Base-by-base conservation (phyloP, 371 early-diverging fungal genomes). In the Mucor ambiguus region DNA sequence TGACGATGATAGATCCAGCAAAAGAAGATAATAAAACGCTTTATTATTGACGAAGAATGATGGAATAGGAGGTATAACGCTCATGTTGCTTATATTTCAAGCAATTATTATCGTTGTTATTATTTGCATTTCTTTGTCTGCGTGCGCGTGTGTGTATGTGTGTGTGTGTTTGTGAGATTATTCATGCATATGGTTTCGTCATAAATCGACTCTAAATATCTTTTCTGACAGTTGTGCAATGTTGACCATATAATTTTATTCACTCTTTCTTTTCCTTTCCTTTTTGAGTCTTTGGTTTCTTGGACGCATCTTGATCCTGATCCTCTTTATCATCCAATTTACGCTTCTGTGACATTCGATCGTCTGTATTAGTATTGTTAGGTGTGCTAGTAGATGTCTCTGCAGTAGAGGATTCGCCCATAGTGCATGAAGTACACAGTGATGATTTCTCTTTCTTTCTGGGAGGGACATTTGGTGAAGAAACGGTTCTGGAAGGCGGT, bases 251-350 rank as follows among this genome's bases (percentile, higher is more conserved):
- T 54, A 11, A 28, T 18, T 58, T 61, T 20, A 33, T 46, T 66
- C 22, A 60, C 10, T 71, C 60, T 33, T 38, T 63, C 22, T 75
- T 75, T 66, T 64, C 69, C 29, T 66, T 65, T 66, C 66, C 16
- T 52, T 37, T 49, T 10, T 46, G 22, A 22, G 7, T 46, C 46
- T 46, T 46, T 46, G 9, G 24, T 28, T 26, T 26, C 26, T 52
- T 52, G 26, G 24, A 4, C 22, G 26, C 0, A 26, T 52, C 24
- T 52, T 52, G 24, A 52, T 28, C 26, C 10, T 52, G 52, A 2
- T 52, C 68, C 4, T 43, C 35, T 14, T 44, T 54, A 8, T 20
- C 24, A 16, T 49, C 41, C 16, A 48, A 20, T 22, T 63, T 58
- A 35, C 52, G 61, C 12, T 61, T 61, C 49, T 52, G 26, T 12